Conservation (phyloP, 2,329 filamentous ascomycete species). For the Akanthomyces uredinophilus region DNA sequence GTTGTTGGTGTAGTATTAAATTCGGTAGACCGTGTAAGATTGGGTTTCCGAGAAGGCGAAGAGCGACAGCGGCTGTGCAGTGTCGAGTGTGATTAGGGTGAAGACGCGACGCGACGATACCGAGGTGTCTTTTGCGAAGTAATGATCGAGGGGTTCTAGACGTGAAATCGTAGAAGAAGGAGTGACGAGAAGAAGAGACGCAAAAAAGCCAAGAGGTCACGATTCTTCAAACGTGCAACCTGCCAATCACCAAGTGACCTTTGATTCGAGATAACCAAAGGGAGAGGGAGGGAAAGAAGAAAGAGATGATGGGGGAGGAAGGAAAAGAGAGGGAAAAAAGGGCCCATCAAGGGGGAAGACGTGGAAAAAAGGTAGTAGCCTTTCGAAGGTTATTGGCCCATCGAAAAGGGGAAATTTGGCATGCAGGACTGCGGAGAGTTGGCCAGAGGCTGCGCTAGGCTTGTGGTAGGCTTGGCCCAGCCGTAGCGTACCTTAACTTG, state of each 20-base stretch:
- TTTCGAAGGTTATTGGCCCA: constrained; percentile 9
- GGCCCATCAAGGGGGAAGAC: constrained; percentile 12
- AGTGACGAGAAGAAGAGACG: constrained; percentile 30
- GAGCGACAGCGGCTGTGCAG: background rate
- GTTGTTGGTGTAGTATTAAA: background rate
- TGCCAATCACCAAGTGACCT: constrained; percentile 5
- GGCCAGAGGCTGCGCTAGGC: background rate
- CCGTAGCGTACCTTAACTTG: too few relatives aligned
- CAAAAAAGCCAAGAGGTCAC: background rate
- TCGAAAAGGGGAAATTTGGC: constrained; percentile 35
- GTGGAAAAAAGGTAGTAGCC: constrained; percentile 8
- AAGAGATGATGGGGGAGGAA: constrained; percentile 27
- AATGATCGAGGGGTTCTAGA: constrained; percentile 6
- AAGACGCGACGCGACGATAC: constrained; percentile 8
- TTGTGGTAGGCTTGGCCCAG: too few relatives aligned
- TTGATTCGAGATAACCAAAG: background rate
- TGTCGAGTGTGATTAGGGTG: background rate
- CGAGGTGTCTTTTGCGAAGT: background rate
- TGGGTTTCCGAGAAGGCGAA: background rate
- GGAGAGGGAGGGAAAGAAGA: background rate
- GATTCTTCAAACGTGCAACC: background rate
- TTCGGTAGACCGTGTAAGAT: constrained; percentile 14
- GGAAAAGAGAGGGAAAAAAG: constrained; percentile 19
- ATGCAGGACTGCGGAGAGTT: constrained; percentile 15
- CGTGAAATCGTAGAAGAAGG: constrained; percentile 22